Base-by-base conservation (phyloP, 306 rosid genomes). In the Cicer chorassanicum region DNA sequence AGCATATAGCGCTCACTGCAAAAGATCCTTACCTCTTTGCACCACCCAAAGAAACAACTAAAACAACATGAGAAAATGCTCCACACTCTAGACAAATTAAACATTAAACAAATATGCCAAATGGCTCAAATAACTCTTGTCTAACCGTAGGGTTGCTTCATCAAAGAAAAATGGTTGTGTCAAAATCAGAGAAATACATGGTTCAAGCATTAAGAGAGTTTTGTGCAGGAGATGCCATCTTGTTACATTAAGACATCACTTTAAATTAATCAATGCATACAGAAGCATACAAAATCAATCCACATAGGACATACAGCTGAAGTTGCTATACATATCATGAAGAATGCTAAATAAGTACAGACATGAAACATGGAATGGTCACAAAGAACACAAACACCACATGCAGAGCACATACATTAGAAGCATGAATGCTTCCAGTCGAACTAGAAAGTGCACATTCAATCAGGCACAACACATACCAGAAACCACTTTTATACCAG, bases 1-100 rank as follows among this genome's bases (percentile, higher is more conserved):
- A 24, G 59, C 59, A 13, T 48, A 49, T 51, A 68, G n/a, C n/a
- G 73, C n/a, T 24, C 73, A 29, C 11, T 29, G 60, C 24, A 39
- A 13, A 24, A 8, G 7, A 68, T 51, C n/a, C 4, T 48, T 24
- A 13, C 44, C 59, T 68, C 73, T 68, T 68, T 68, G 59, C 59
- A 46, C 73, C 43, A 19, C 11, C 41, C 18, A 21, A 59, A 59
- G 36, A 51, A 8, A 51, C 10, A 51, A 7, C 59, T 51, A 50
- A 51, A 51, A 51, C 57, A 21, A 51, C 3, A 14, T 51, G 24
- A 51, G 21, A 51, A 51, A 51, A 51, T 51, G 57, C 57, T 24
- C 8, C 21, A 6, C 14, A 51, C 10, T 14, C 24, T 2, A 2
- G 59, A 7, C 24, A 51, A 15, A 51, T 15, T 51, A 51, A 51